Evolutionary conservation across 1,284 basidiomycete species (phyloP), one percentile per base, ranked within the genome.

Genomic region (Nidula niveotomentosa): DNA sequence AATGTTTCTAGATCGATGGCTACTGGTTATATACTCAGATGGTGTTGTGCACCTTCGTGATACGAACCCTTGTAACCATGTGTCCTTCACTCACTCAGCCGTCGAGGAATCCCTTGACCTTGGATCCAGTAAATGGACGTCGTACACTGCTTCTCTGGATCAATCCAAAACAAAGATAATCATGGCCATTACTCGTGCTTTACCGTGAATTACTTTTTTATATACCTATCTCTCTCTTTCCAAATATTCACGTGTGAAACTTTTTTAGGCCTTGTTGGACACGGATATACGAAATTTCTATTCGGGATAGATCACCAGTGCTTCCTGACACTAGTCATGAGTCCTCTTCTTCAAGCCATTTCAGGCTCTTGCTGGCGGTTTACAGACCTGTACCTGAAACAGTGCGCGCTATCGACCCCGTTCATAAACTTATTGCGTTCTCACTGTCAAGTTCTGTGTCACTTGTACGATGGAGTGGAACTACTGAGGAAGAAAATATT

Each of bases 1-100:
- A 48, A 48, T 76, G 17, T 67, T 74, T 50, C 52, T 70, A n/a
- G 76, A 78, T 49, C 60, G 68, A 54, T 77, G 75, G 75, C 60
- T 79, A 18, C 56, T 79, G 35, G 66, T 69, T 8, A 61, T 74
- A 2, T 77, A 76, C 56, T 60, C 58, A 13, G 70, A 75, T 53
- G 76, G 76, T 6, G 53, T 62, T 3, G 57, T 74, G 1, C 64
- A 70, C 49, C 56, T 78, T 0, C 76, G 73, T 68, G 72, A 77
- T 57, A 54, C 69, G 41, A n/a, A 48, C 13, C 13, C 36, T 48
- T 13, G 18, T 17, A 49, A 49, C 34, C 8, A 46, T 50, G 15
- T 49, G 18, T 30, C 30, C 49, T 33, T 36, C 37, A 18, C 48
- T 41, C n/a, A 30, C 17, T 51, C 51, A 36, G 34, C 48, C 49